Base-by-base conservation (phyloP, 2,329 filamentous ascomycete species). In the Blastomyces gilchristii region DNA sequence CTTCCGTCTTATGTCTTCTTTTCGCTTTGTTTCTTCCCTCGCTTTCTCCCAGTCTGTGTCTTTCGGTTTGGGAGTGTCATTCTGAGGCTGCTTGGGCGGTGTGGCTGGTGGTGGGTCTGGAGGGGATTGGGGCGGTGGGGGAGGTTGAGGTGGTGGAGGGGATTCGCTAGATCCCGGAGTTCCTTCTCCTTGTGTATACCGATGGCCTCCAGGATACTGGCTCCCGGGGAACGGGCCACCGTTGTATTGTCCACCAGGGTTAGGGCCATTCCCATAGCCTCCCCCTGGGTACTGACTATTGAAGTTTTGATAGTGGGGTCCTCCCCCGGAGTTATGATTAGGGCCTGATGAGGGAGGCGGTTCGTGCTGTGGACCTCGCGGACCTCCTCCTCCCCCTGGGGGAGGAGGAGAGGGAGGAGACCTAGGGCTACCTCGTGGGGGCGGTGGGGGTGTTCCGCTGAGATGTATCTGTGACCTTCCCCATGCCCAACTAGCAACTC, bases 401-500 rank as follows among this genome's bases (percentile, higher is more conserved):
- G 69, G 65, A 47, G 66, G 68, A 49, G 69, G 65, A 4, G 64
- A 64, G 39, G 39, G 62, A n/a, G 62, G 6, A 37, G 34, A 37
- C 34, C 34, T 37, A 37, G 34, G 34, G 34, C 34, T 25, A 49
- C 61, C 59, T 47, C 62, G 64, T n/a, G 63, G 62, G 37, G 72
- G 71, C 4, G 73, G 65, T 9, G 34, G 71, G 5, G 43, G 18
- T 25, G 39, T 58, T 9, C 56, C 7, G n/a, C 74, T 71, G 3
- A 81, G 79, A 69, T 82, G 80, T 12, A 73, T 78, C 71, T 87
- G 85, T 64, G 82, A 85, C 70, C 86, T 84, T 18, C 88, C 89
- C 68, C 87, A 79, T 2, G 87, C 85, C 91, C 91, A 96, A 3
- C 89, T 90, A 9, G 85, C 87, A 37, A 94, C 77, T 5, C 87